Evolutionary conservation across 2,329 filamentous ascomycete genomes (phyloP).

Genomic region (Trichoderma sp.): DNA sequence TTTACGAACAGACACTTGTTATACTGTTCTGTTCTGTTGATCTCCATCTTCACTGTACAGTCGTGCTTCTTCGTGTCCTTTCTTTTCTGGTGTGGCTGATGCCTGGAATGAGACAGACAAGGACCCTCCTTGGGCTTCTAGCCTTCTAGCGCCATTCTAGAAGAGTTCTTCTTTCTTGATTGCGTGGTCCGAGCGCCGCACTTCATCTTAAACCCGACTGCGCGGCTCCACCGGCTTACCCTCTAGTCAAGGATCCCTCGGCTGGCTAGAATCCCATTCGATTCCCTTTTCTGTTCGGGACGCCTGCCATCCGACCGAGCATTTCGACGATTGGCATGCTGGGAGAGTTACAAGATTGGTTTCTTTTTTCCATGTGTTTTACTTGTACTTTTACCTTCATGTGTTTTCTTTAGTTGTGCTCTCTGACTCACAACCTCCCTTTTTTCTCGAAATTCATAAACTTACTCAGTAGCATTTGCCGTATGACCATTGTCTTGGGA

Average conservation of each 20-base stretch:
- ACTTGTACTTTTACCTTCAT: not conserved
- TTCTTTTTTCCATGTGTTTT: not conserved
- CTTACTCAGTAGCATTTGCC: not conserved
- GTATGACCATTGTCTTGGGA: not conserved
- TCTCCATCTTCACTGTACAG: not conserved
- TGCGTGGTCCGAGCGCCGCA: constrained; percentile 1
- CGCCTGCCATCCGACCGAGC: not conserved
- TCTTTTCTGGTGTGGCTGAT: not conserved
- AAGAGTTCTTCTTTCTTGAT: not conserved
- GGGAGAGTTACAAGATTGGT: not conserved
- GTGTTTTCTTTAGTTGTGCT: not conserved
- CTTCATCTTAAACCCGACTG: constrained; percentile 18
- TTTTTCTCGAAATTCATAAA: not conserved
- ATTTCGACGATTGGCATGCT: not conserved
- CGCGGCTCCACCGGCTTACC: constrained; percentile 7
- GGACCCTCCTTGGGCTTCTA: constrained; percentile 6
- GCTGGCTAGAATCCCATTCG: not conserved
- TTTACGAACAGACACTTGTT: not conserved
- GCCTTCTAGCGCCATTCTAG: constrained; percentile 20
- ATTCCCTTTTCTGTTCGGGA: not conserved
- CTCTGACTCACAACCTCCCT: not conserved
- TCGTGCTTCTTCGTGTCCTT: not conserved
- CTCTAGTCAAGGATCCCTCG: not conserved
- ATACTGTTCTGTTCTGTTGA: not conserved
- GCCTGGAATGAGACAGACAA: not conserved